Evolutionary conservation across 768 basidiomycete genomes (phyloP), one percentile per base, ranked within the genome.

Genomic region (Sistotremastrum niveocremeum): DNA sequence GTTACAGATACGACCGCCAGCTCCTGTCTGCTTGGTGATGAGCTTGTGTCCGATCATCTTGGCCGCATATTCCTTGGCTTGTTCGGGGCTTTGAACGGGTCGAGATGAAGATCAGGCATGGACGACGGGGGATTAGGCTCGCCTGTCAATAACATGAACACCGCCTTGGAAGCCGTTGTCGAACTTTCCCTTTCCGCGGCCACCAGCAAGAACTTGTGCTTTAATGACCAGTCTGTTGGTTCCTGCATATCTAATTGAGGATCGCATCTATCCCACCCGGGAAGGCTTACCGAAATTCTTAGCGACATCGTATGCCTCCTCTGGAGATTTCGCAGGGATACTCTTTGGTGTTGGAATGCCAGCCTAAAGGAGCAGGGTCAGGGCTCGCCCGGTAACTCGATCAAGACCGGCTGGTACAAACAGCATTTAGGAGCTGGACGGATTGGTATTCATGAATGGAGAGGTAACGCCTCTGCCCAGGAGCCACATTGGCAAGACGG

Each of bases 381-480:
- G 29, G 40, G 40, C 40, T 29, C 29, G 29, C 29, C 29, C 29
- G 37, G 31, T n/a, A 46, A 45, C 30, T 41, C 20, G 28, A 46
- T 37, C 30, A 32, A 31, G 35, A 12, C 20, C 11, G 30, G 40
- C 41, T 39, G 20, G 7, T 30, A 58, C 72, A 57, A 60, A 97
- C 94, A 52, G 89, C 81, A 68, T 97, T 95, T 55, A 99, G 76
- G 40, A 99, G 72, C 52, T 82, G 81, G 64, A 98, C 84, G 39
- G 91, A 94, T 65, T 98, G 93, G 69, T 95, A 88, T 68, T 99
- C 95, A 67, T 99, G 95, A 57, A 99, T 91, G 29, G 90, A 94
- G 57, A 97, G 78, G 62, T 79, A 84, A 52, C 91, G 86, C 68
- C 73, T 85, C 75, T 93, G 90, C 60, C 80, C 76, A 57, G 77